A percentile compares a stretch with the other conserved stretches of the same genome.
phyloP scores from a whole-genome alignment of 768 basidiomycete genomes.

The Pleurotus ostreatus region DNA sequence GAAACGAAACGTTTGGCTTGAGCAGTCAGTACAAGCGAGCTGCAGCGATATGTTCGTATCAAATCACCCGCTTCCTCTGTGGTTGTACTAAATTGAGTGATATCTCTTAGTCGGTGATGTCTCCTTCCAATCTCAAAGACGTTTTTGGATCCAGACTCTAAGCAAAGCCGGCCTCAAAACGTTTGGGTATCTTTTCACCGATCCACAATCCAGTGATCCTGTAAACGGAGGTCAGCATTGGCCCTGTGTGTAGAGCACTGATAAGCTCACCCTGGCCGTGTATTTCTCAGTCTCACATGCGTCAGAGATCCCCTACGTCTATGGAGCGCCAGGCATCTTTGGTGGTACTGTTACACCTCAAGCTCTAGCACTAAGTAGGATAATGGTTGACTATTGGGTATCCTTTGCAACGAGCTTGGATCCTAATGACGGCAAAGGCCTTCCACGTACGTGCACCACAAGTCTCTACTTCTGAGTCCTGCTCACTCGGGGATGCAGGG shows the following conservation, averaged over 20 bases:
- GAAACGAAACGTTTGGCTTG: constrained; percentile 40
- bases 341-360: constrained; percentile 17
- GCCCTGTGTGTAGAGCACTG: background rate
- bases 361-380: constrained; percentile 19
- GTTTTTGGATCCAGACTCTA: constrained; percentile 36
- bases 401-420: constrained; percentile 34
- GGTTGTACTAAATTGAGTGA: background rate
- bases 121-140: constrained; percentile 32
- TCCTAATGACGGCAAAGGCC: constrained; percentile 34
- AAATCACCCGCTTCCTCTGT: background rate
- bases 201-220: constrained; percentile 26
- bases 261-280: background rate
- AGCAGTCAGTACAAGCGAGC: constrained; percentile 26
- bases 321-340: constrained; percentile 21
- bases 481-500: constrained; percentile 13
- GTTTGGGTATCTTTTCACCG: constrained; percentile 40
- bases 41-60: constrained; percentile 17
- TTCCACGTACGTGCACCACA: constrained; percentile 19
- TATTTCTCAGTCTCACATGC: constrained; percentile 24
- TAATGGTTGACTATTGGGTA: constrained; percentile 41
- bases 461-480: constrained; percentile 2
- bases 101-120: constrained; percentile 30
- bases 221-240: constrained; percentile 24
- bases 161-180: constrained; percentile 30
- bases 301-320: constrained; percentile 30